Evolutionary conservation across 257 asterid species (phyloP).

Genomic region (Lycium ferocissimum): DNA sequence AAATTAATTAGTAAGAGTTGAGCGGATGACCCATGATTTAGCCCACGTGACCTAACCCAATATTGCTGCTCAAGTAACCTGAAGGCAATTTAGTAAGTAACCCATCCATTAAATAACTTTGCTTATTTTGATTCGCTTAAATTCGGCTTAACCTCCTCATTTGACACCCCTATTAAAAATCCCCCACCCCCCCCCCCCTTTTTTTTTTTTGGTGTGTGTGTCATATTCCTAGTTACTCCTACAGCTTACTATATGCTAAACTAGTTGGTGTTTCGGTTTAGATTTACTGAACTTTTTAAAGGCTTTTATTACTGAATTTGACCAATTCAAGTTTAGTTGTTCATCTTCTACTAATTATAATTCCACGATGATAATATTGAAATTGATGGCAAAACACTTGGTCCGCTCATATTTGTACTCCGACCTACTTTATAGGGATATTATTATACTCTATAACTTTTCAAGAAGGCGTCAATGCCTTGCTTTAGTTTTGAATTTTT

Average conservation of each 20-base stretch:
- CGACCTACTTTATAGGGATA: neutral
- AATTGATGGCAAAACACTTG: neutral
- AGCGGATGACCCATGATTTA: neutral
- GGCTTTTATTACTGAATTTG: neutral
- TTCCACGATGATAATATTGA: neutral
- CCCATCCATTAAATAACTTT: neutral
- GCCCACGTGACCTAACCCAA: neutral
- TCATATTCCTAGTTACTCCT: neutral
- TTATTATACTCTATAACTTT: neutral
- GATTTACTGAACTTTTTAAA: neutral
- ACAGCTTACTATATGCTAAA: neutral
- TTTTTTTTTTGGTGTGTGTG: too few species aligned
- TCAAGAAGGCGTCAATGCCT: neutral
- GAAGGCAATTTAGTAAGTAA: neutral
- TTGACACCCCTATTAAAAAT: neutral
- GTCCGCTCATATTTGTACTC: neutral
- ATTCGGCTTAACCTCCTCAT: neutral
- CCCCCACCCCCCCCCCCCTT: too few species aligned
- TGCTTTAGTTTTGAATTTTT: neutral
- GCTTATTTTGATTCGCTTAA: neutral
- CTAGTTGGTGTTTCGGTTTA: neutral
- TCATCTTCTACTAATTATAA: neutral
- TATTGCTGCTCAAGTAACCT: neutral
- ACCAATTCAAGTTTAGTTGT: neutral
- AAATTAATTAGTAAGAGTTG: neutral